phyloP scores from a whole-genome alignment of 148 eudicot genomes.

The Fagopyrum esculentum region DNA sequence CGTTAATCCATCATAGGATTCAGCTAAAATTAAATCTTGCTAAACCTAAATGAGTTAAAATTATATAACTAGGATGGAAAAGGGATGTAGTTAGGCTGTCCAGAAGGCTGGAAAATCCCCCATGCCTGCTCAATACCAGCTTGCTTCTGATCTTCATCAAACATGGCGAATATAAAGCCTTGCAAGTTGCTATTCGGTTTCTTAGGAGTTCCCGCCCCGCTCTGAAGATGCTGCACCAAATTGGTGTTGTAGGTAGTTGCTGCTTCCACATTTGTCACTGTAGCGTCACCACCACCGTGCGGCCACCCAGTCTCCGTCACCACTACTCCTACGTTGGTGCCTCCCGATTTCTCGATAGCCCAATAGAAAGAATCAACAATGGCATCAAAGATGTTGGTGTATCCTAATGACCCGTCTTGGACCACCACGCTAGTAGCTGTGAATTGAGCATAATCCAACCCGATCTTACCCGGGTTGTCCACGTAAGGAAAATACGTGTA shows the following conservation, averaged over 20 bases:
- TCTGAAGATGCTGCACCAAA: slow-evolving; percentile 16
- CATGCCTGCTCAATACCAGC: slow-evolving; percentile 15
- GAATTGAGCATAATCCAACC: slow-evolving; percentile 38
- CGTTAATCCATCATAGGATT: too few species aligned
- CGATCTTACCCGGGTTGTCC: slow-evolving; percentile 19
- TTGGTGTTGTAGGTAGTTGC: slow-evolving; percentile 30
- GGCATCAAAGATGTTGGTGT: slow-evolving; percentile 40
- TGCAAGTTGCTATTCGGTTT: slow-evolving; percentile 16
- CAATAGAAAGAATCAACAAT: slow-evolving; percentile 29
- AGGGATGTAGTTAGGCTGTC: too few species aligned
- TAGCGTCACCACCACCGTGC: slow-evolving; percentile 25
- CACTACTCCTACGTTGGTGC: slow-evolving; percentile 1
- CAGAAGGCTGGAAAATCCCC: too few species aligned
- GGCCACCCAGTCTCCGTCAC: slow-evolving; percentile 46
- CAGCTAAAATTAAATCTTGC: too few species aligned
- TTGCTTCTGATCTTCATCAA: slow-evolving; percentile 28
- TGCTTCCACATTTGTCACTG: slow-evolving; percentile 23
- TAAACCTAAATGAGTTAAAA: too few species aligned
- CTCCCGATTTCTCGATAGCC: slow-evolving; percentile 31
- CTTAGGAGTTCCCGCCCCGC: slow-evolving; percentile 26
- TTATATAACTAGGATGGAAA: too few species aligned
- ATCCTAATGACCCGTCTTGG: slow-evolving; percentile 25
- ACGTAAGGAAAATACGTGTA: slow-evolving; percentile 51
- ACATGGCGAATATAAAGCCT: slow-evolving; percentile 30
- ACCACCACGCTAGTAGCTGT: slow-evolving; percentile 14